Evolutionary conservation across 2,329 filamentous ascomycete species (phyloP).

Genomic region (Epicoccum sorghinum): DNA sequence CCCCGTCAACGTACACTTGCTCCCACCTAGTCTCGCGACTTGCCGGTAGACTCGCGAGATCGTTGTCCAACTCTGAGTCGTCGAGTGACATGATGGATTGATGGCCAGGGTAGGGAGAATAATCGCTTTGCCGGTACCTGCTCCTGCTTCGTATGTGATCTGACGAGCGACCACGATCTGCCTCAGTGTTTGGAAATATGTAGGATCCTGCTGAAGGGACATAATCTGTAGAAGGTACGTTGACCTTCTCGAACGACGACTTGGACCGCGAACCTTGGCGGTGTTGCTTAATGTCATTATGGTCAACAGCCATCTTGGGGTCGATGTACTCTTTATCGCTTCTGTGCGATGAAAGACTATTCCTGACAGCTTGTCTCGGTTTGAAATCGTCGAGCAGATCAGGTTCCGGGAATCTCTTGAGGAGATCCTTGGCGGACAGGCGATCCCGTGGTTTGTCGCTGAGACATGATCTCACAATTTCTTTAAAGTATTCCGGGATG

Average conservation of each 20-base stretch:
- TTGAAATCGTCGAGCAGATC: slow-evolving; percentile 18
- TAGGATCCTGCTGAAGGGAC: slow-evolving; percentile 54
- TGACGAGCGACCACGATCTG: slow-evolving; percentile 35
- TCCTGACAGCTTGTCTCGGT: slow-evolving; percentile 28
- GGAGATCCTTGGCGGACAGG: slow-evolving; percentile 73
- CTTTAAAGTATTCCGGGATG: slow-evolving; percentile 81
- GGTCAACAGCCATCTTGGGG: slow-evolving; percentile 51
- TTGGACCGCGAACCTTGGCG: slow-evolving; percentile 29
- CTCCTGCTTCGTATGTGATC: slow-evolving; percentile 23
- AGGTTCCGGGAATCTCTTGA: slow-evolving; percentile 51
- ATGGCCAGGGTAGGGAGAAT: slow-evolving; percentile 43
- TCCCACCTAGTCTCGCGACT: slow-evolving; percentile 47
- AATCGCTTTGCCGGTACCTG: slow-evolving; percentile 42
- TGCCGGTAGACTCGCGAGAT: slow-evolving; percentile 41
- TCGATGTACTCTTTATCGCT: slow-evolving; percentile 57
- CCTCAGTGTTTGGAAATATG: slow-evolving; percentile 40
- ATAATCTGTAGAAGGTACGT: slow-evolving; percentile 51
- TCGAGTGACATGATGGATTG: slow-evolving; percentile 48
- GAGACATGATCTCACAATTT: slow-evolving; percentile 77
- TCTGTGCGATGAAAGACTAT: slow-evolving; percentile 50
- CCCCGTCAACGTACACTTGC: slow-evolving; percentile 48
- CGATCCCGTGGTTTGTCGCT: slow-evolving; percentile 74
- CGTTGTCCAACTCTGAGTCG: slow-evolving; percentile 46
- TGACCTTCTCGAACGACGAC: slow-evolving; percentile 41
- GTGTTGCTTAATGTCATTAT: slow-evolving; percentile 51